A percentile compares a stretch with the other conserved stretches of the same genome.
These are phyloP conservation scores for Manihot esculenta DNA, from an alignment of 441 rosid genomes.

Conservation along the genomic window DNA sequence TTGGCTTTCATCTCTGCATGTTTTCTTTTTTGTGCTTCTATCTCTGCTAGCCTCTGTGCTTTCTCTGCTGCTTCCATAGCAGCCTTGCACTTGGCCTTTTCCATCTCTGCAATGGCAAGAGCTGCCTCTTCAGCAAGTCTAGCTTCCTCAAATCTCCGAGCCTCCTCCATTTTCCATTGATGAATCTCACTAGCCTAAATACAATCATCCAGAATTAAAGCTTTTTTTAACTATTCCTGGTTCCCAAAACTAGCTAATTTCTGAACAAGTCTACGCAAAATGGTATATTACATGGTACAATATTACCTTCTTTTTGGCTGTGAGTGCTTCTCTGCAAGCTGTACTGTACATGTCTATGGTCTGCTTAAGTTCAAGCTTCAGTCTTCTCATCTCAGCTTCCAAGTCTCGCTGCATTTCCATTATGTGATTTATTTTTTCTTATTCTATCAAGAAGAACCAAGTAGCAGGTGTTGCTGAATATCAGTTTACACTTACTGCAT, in stretches of 20 bases:
- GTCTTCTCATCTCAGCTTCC: conserved; percentile 82
- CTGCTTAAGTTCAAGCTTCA: conserved; percentile 79
- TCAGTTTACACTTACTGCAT: conserved; percentile 40
- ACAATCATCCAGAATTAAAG: conserved; percentile 8
- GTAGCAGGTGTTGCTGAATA: background rate
- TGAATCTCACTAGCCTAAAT: conserved; percentile 62
- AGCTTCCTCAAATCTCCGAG: conserved; percentile 56
- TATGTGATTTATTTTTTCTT: background rate
- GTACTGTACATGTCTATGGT: conserved; percentile 85
- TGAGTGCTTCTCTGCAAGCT: conserved; percentile 86
- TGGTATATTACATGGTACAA: background rate
- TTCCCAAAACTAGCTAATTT: no score
- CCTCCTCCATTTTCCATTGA: conserved; percentile 64
- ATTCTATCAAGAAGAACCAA: background rate
- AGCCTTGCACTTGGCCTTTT: conserved; percentile 68
- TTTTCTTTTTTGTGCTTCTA: conserved; percentile 59
- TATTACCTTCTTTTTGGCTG: conserved; percentile 63
- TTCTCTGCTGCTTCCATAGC: conserved; percentile 73
- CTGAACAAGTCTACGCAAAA: no score
- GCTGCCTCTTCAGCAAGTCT: conserved; percentile 66
- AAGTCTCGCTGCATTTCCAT: conserved; percentile 51
- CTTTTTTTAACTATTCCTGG: background rate
- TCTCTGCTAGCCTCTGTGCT: conserved; percentile 63
- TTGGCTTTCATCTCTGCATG: conserved; percentile 58
- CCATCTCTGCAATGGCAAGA: conserved; percentile 62